phyloP scores from a whole-genome alignment of 805 yeast species.

The Candida railenensis region DNA sequence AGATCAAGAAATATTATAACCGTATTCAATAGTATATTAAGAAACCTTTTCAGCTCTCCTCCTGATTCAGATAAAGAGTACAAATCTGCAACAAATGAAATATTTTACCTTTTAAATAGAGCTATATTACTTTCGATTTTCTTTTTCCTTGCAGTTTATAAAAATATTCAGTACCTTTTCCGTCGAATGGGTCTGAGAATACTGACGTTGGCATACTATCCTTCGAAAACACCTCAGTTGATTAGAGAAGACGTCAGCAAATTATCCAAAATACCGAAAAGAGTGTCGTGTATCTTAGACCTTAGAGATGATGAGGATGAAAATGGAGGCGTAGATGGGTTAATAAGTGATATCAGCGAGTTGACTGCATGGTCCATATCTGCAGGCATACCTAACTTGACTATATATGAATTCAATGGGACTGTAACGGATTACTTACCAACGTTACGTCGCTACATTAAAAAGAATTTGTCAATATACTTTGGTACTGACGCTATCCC shows the following conservation, averaged over 20 bases:
- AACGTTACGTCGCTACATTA: conserved; percentile 55
- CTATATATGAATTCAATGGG: conserved; percentile 81
- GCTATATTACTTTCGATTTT: conserved; percentile 51
- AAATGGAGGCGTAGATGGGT: conserved; percentile 85
- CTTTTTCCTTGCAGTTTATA: conserved; percentile 53
- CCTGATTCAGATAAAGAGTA: not conserved
- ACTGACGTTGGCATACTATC: conserved; percentile 62
- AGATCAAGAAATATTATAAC: not conserved
- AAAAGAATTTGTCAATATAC: conserved; percentile 61
- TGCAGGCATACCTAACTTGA: conserved; percentile 72
- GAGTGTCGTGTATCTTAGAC: conserved; percentile 73
- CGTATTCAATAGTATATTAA: not conserved
- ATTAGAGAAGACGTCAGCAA: conserved; percentile 79
- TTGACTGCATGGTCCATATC: conserved; percentile 85
- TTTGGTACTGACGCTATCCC: conserved; percentile 75
- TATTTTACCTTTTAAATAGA: conserved; percentile 41
- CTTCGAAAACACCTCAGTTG: conserved; percentile 74
- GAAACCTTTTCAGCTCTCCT: not conserved
- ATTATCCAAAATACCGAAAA: conserved; percentile 72
- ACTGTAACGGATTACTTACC: conserved; percentile 49
- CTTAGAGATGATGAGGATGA: conserved; percentile 76
- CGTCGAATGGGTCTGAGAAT: conserved; percentile 56
- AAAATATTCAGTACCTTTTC: conserved; percentile 51
- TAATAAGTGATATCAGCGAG: conserved; percentile 75
- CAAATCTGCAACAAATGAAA: not conserved